Evolutionary conservation across 2,329 filamentous ascomycete genomes (phyloP), one percentile per base, ranked within the genome.

Genomic region (Fusarium austroafricanum): DNA sequence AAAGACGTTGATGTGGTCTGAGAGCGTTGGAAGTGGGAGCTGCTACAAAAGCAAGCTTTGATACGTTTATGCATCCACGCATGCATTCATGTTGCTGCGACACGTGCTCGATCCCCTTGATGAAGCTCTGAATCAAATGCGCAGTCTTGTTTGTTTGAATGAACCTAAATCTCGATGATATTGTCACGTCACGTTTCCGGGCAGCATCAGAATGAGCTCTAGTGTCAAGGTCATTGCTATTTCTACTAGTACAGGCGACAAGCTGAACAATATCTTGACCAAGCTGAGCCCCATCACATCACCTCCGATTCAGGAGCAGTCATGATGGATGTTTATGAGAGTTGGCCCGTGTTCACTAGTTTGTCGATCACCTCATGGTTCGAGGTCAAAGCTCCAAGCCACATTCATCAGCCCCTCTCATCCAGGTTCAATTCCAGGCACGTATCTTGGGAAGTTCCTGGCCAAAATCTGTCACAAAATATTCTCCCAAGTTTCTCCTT

Each of bases 361-460:
- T 59, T 35, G 40, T 43, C 40, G 45, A 64, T 64, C 45, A 40
- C 29, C 58, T 59, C 44, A 59, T 64, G 42, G 52, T 23, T 31
- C 10, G 15, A 52, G 58, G 61, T 47, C 66, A 55, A 68, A 68
- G 66, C 66, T 68, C 49, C 61, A 56, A 63, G 67, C 61, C 61
- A 70, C 62, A 39, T 44, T 37, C 43, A 56, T 37, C 43, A 52
- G 52, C 40, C 37, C 26, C 52, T 51, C 40, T 45, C 42, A 18
- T 26, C 7, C 26, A 26, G 26, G 26, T 26, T 37, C 53, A 42
- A 37, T 45, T 14, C 18, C 18, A 47, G 33, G 39, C 38, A 51
- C 33, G 37, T 57, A 55, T n/a, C 40, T 26, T 26, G 6, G 26
- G 26, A 26, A 15, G 53, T 45, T 57, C 33, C 57, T 61, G 47